These are phyloP conservation scores for Nakazawaea holstii DNA, from an alignment of 805 yeast genomes.

Conservation along the genomic window DNA sequence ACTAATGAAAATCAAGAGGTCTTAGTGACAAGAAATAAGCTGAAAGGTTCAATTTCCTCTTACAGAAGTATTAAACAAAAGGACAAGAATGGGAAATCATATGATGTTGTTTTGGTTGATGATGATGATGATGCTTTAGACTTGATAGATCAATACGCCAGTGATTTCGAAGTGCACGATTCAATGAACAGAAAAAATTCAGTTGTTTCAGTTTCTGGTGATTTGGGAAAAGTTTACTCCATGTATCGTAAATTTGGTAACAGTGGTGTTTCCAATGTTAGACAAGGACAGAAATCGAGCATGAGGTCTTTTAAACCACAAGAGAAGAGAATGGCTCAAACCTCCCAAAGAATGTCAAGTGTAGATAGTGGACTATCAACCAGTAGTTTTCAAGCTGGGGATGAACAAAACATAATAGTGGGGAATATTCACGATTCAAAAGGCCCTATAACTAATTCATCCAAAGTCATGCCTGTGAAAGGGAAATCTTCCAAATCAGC, in stretches of 20 bases:
- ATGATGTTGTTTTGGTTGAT: slow-evolving; percentile 4
- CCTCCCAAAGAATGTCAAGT: background rate
- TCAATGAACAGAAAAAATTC: slow-evolving; percentile 1
- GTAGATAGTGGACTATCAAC: background rate
- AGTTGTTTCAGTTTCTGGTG: background rate
- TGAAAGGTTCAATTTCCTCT: slow-evolving; percentile 8
- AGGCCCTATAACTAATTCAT: background rate
- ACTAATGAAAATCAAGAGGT: slow-evolving; percentile 6
- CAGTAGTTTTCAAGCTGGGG: slow-evolving; percentile 4
- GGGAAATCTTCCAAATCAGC: background rate
- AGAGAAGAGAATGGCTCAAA: background rate
- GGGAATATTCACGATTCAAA: slow-evolving; percentile 5
- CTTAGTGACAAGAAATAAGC: slow-evolving; percentile 1
- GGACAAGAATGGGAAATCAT: background rate
- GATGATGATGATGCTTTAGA: slow-evolving; percentile 1
- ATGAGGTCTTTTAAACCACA: background rate
- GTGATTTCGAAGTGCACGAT: slow-evolving; percentile 7
- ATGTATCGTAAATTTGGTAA: slow-evolving; percentile 4
- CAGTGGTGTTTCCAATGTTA: background rate
- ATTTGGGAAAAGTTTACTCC: slow-evolving; percentile 8
- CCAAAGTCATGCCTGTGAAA: background rate
- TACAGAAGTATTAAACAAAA: slow-evolving; percentile 6
- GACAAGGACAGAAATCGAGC: background rate
- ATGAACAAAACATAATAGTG: slow-evolving; percentile 4
- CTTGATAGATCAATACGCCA: slow-evolving; percentile 1